phyloP scores from a whole-genome alignment of 331 rosid species.

The Saraca asoca region DNA sequence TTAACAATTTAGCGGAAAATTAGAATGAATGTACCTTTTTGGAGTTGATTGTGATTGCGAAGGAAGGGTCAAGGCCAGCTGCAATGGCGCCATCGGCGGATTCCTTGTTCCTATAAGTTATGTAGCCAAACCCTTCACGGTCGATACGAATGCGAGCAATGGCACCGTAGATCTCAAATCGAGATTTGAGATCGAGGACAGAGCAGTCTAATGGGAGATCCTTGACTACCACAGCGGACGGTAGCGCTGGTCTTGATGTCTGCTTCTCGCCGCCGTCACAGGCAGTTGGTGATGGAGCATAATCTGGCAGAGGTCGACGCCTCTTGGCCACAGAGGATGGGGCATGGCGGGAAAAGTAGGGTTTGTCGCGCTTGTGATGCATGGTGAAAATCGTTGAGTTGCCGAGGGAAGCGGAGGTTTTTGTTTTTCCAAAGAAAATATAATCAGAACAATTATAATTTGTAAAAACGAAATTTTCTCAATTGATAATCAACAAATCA shows the following conservation, averaged over 20 bases:
- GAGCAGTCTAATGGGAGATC: slow-evolving; percentile 77
- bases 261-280: slow-evolving; percentile 45
- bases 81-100: slow-evolving; percentile 76
- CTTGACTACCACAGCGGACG: slow-evolving; percentile 68
- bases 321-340: slow-evolving; percentile 50
- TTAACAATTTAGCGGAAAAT: slow-evolving; percentile 4
- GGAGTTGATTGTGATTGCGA: slow-evolving; percentile 70
- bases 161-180: slow-evolving; percentile 91
- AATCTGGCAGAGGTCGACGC: slow-evolving; percentile 60
- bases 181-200: slow-evolving; percentile 84
- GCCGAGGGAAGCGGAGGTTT: too few relatives aligned
- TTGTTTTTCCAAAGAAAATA: too few relatives aligned
- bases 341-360: slow-evolving; percentile 59
- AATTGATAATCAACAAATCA: too few relatives aligned
- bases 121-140: slow-evolving; percentile 70
- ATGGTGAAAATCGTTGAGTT: slow-evolving; percentile 21
- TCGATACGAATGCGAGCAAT: slow-evolving; percentile 91
- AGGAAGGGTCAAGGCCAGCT: slow-evolving; percentile 67
- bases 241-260: slow-evolving; percentile 60
- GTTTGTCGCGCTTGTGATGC: slow-evolving; percentile 78
- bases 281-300: background rate
- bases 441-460: too few relatives aligned
- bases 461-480: too few relatives aligned
- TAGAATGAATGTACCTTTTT: slow-evolving; percentile 37
- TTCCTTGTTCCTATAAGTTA: slow-evolving; percentile 65